phyloP scores from a whole-genome alignment of 352 stramenopile genomes.

The Phytophthora idaei region DNA sequence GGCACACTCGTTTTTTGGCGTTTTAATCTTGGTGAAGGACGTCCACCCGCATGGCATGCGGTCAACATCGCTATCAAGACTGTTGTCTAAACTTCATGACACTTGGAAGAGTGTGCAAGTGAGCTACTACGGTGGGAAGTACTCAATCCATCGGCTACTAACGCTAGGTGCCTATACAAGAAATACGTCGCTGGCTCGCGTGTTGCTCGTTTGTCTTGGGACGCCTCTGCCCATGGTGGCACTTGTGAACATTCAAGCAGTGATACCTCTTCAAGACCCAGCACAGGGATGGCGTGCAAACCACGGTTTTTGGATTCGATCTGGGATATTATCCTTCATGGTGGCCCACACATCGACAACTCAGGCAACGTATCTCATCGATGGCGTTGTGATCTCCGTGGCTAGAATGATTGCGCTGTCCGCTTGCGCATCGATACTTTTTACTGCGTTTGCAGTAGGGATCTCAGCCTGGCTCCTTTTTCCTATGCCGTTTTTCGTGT shows the following conservation, averaged over 20 bases:
- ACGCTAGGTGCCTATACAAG: not conserved
- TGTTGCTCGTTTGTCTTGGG: not conserved
- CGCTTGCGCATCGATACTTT: conserved; percentile 5
- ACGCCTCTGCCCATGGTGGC: conserved; percentile 6
- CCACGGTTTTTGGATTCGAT: conserved; percentile 13
- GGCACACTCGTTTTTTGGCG: not conserved
- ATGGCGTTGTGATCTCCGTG: conserved; percentile 5
- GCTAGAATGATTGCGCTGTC: not conserved
- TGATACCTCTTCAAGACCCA: conserved; percentile 6
- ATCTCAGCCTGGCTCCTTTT: conserved; percentile 22
- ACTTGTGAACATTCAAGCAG: conserved; percentile 4
- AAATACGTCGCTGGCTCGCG: not conserved
- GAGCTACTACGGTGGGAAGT: conserved; percentile 15
- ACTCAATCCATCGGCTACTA: conserved; percentile 12
- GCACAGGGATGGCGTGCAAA: conserved; percentile 3
- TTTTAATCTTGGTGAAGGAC: conserved; percentile 4
- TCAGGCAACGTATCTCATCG: conserved; percentile 15
- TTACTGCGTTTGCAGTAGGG: conserved; percentile 7
- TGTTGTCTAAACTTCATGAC: conserved; percentile 6
- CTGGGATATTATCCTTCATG: conserved; percentile 10
- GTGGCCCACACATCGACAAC: conserved; percentile 11
- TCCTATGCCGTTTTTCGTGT: conserved; percentile 24
- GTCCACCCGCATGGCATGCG: not conserved
- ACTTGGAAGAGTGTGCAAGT: conserved; percentile 19
- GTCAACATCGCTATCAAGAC: conserved; percentile 1